Conservation (phyloP, 2,329 filamentous ascomycete genomes). For the Lachnellula hyalina region DNA sequence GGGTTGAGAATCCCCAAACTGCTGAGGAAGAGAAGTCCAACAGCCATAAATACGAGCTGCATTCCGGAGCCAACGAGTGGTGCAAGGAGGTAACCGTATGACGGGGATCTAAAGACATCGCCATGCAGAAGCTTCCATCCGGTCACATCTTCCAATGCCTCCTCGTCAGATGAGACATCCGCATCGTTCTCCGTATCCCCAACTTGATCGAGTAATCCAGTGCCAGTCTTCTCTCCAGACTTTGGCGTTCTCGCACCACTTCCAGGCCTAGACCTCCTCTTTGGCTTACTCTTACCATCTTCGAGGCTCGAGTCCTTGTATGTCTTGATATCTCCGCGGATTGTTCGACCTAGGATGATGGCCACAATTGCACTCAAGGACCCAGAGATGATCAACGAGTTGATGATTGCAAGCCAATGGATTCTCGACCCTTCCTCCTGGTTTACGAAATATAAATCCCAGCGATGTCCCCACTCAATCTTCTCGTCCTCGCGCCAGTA, state of each 20-base stretch:
- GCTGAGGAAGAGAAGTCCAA: constrained; percentile 66
- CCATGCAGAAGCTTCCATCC: constrained; percentile 86
- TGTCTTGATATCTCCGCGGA: constrained; percentile 72
- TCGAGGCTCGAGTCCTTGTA: constrained; percentile 62
- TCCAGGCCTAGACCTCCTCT: constrained; percentile 40
- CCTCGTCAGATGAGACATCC: constrained; percentile 60
- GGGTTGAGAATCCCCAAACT: constrained; percentile 77
- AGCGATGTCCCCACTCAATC: constrained; percentile 77
- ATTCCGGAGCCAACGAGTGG: constrained; percentile 80
- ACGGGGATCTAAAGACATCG: constrained; percentile 78
- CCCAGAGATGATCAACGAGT: constrained; percentile 78
- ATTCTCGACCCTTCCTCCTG: constrained; percentile 76
- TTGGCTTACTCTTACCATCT: constrained; percentile 56
- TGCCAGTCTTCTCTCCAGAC: constrained; percentile 45
- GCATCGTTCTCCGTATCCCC: constrained; percentile 47
- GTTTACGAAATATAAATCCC: constrained; percentile 87
- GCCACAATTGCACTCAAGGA: constrained; percentile 73
- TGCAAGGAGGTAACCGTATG: constrained; percentile 66
- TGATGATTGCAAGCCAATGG: constrained; percentile 85
- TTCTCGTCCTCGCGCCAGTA: constrained; percentile 80
- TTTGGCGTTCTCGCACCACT: constrained; percentile 40
- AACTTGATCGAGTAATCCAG: constrained; percentile 56
- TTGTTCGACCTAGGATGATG: constrained; percentile 74
- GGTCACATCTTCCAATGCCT: constrained; percentile 70
- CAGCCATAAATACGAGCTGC: constrained; percentile 78